Conservation (phyloP, 73 alveolate species). For the Paramecium tetraurelia region DNA sequence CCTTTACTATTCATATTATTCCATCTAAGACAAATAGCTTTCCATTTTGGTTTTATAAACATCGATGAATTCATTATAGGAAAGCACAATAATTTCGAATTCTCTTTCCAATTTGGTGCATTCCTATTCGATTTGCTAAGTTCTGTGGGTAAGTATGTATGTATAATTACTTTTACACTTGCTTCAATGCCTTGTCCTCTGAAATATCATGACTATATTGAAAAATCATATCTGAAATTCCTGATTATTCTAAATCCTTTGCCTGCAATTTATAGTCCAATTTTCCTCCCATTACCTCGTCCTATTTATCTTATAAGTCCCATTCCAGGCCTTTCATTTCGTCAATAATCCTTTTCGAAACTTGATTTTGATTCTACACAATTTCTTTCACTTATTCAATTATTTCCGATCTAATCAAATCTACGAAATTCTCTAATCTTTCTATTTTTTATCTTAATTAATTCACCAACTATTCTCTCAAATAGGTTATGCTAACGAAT, state of each 20-base stretch:
- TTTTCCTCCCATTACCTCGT: constrained; percentile 1
- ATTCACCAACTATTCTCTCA: neutral
- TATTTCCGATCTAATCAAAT: neutral
- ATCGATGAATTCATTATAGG: constrained; percentile 41
- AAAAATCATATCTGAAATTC: neutral
- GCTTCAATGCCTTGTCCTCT: neutral
- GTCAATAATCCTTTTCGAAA: neutral
- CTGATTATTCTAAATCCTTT: neutral
- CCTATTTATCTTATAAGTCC: constrained; percentile 48
- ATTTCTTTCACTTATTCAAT: neutral
- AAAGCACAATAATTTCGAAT: neutral
- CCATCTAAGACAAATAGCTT: neutral
- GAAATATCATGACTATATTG: neutral
- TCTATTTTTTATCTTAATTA: neutral
- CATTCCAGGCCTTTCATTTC: constrained; percentile 42
- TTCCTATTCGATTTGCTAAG: neutral
- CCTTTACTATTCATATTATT: neutral
- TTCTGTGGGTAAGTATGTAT: neutral
- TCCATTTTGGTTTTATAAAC: constrained; percentile 10
- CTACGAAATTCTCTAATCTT: neutral
- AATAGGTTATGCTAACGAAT: neutral
- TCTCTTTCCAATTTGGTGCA: neutral
- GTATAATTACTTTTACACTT: neutral
- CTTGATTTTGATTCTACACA: neutral
- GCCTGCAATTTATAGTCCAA: constrained; percentile 15